Percentiles rank a stretch among this genome's conserved stretches.
phyloP scores from a whole-genome alignment of 129 eudicot genomes.

The Flaveria linearis region DNA sequence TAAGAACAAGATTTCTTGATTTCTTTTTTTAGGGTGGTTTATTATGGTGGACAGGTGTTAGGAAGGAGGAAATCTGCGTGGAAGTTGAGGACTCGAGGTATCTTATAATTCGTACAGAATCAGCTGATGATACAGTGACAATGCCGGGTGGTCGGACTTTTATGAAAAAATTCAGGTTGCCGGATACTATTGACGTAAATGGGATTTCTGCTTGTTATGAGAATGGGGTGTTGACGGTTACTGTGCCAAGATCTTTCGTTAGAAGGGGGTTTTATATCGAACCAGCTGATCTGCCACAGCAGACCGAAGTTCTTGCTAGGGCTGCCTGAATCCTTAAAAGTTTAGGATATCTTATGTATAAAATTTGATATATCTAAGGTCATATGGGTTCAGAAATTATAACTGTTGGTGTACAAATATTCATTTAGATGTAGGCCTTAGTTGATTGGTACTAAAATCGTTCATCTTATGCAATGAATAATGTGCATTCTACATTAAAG shows the following conservation, averaged over 20 bases:
- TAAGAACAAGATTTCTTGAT: conserved; percentile 2
- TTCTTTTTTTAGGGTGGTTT: neutral
- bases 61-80: conserved; percentile 79
- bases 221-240: conserved; percentile 75
- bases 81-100: conserved; percentile 84
- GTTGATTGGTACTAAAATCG: conserved; percentile 13
- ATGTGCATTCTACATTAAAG: conserved; percentile 3
- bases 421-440: conserved; percentile 15
- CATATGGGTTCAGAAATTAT: neutral
- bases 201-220: conserved; percentile 85
- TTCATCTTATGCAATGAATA: conserved; percentile 16
- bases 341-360: conserved; percentile 10
- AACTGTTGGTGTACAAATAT: neutral
- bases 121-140: conserved; percentile 37
- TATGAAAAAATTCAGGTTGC: conserved; percentile 71
- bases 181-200: conserved; percentile 59
- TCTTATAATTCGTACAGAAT: conserved; percentile 78
- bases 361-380: conserved; percentile 12
- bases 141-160: conserved; percentile 53
- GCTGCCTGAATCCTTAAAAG: conserved; percentile 62
- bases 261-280: conserved; percentile 65
- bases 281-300: conserved; percentile 56
- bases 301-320: conserved; percentile 57
- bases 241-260: conserved; percentile 67
- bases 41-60: conserved; percentile 45